Percentiles rank a stretch among this genome's conserved stretches.
Evolutionary conservation across 805 yeast genomes (phyloP).

Genomic region (Sugiyamaella americana): DNA sequence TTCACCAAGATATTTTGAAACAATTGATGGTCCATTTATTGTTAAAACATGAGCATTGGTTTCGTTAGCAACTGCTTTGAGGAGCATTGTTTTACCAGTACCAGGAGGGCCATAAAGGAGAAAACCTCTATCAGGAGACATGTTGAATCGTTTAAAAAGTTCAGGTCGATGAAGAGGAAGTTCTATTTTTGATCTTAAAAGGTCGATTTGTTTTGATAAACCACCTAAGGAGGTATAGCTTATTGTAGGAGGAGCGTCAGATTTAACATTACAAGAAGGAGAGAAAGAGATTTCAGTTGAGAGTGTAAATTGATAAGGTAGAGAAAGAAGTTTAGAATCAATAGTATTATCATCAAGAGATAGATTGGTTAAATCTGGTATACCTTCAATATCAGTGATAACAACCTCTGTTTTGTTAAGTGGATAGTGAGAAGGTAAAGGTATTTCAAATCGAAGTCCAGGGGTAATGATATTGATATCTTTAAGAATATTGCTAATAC

Average conservation of each 20-base stretch:
- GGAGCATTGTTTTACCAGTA: conserved; percentile 88
- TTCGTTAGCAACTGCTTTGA: conserved; percentile 75
- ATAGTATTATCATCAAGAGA: conserved; percentile 21
- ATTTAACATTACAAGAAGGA: conserved; percentile 8
- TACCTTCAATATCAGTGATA: conserved; percentile 44
- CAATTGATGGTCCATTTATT: conserved; percentile 86
- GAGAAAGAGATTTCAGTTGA: conserved; percentile 12
- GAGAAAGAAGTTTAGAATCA: conserved; percentile 1
- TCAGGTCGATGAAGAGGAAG: conserved; percentile 76
- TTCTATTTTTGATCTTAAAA: conserved; percentile 61
- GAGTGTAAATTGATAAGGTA: conserved; percentile 7
- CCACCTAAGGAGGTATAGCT: conserved; percentile 71
- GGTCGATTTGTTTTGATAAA: conserved; percentile 52
- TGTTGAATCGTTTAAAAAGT: conserved; percentile 76
- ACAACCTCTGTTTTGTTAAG: conserved; percentile 39
- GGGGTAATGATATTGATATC: conserved; percentile 30
- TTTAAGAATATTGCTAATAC: conserved; percentile 33
- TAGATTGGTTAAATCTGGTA: conserved; percentile 38
- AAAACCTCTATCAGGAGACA: conserved; percentile 91
- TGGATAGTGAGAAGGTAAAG: too few relatives aligned
- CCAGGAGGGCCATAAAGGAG: conserved; percentile 95
- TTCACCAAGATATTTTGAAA: conserved; percentile 89
- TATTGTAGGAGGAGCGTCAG: conserved; percentile 13
- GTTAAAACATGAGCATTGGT: conserved; percentile 74
- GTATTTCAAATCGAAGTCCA: conserved; percentile 29